Evolutionary conservation across 2,329 filamentous ascomycete genomes (phyloP).

Genomic region (Ascochyta clinopodiicola): DNA sequence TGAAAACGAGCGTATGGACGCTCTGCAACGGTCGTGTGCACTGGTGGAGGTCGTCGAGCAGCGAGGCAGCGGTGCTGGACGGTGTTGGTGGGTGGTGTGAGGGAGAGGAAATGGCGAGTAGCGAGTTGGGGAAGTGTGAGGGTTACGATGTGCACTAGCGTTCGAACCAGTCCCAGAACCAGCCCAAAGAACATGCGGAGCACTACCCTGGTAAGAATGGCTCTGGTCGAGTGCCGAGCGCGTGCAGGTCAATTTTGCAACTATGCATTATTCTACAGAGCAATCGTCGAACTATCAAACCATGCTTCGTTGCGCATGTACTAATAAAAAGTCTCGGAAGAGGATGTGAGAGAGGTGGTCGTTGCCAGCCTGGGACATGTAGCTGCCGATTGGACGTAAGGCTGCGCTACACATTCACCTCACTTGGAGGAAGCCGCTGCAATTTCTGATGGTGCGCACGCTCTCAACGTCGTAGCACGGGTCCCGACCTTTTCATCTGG

Average conservation of each 20-base stretch:
- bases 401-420: conserved; percentile 12
- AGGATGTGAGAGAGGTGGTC: not conserved
- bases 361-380: conserved; percentile 1
- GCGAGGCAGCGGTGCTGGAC: conserved; percentile 12
- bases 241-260: conserved; percentile 1
- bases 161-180: conserved; percentile 1
- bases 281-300: too few species aligned
- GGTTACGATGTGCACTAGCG: conserved; percentile 15
- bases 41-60: not conserved
- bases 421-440: not conserved
- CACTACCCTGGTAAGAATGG: conserved; percentile 12
- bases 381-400: conserved; percentile 10
- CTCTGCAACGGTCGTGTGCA: not conserved
- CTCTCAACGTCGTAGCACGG: too few species aligned
- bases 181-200: conserved; percentile 16
- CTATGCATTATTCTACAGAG: not conserved
- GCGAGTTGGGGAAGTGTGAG: conserved; percentile 17
- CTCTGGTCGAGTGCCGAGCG: conserved; percentile 1
- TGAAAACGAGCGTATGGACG: conserved; percentile 2
- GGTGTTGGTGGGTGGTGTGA: conserved; percentile 3
- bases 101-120: conserved; percentile 16
- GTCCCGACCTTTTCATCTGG: too few species aligned
- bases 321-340: too few species aligned
- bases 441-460: not conserved
- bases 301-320: not conserved